Evolutionary conservation across 2,329 filamentous ascomycete genomes (phyloP), one percentile per base, ranked within the genome.

Genomic region (Aspergillus piperis): DNA sequence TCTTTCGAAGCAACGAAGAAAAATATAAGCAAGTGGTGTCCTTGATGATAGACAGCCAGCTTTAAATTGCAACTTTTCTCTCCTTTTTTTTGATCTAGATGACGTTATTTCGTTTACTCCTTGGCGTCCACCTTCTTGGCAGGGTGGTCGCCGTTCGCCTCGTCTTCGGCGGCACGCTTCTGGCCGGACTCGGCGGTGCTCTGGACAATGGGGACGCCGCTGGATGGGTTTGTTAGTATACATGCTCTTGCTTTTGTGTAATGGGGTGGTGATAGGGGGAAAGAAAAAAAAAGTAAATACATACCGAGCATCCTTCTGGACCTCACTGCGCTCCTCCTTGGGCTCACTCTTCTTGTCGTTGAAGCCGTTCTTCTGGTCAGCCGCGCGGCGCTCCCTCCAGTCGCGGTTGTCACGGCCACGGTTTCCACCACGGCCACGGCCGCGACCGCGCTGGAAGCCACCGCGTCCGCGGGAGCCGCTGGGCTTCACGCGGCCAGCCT

Each of bases 401-500:
- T 80, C 78, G 54, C 78, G 69, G 47, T 68, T 67, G 53, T 70
- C 66, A 50, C 65, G 64, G 39, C 70, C 73, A 54, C 75, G 79
- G 17, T 76, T 50, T 36, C 81, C 80, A 27, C 71, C 68, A 39
- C 81, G 78, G 58, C 79, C 75, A 54, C 80, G 51, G 71, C 80
- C 77, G 36, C 75, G 59, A 38, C 81, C 80, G 32, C 80, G 78
- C 57, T 79, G 80, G 77, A 66, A 65, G 19, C 66, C 64, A 63
- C 75, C 69, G 59, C 73, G 64, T 27, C 71, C 67, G 27, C 75
- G 68, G 25, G 69, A 78, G 27, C 64, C 63, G 69, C 81, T 86
- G 62, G 89, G 86, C 73, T 87, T 81, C 51, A 92, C 81, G 71
- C 86, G 87, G 62, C 91, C 90, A 47, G 87, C 83, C 67, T 86